Conservation (phyloP, 2,329 filamentous ascomycete species). For the Fusarium chaquense region DNA sequence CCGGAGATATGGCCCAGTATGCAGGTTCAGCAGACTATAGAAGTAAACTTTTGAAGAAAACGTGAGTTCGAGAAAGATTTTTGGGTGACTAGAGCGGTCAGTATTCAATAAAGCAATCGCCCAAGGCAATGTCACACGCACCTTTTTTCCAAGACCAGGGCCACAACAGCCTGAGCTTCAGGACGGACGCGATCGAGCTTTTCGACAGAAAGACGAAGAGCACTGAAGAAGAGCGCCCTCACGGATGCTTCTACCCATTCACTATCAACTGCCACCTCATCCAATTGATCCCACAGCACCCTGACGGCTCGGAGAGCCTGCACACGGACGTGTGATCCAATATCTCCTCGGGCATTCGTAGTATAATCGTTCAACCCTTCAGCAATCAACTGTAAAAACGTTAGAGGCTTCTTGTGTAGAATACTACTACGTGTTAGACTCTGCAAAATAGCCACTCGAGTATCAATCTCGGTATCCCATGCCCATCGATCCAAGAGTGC, state of each 20-base stretch:
- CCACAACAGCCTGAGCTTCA: constrained; percentile 69
- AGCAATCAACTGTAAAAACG: constrained; percentile 61
- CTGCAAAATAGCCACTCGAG: constrained; percentile 66
- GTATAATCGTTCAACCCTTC: constrained; percentile 88
- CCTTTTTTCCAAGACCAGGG: constrained; percentile 59
- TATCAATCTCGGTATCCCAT: constrained; percentile 63
- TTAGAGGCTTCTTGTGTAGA: constrained; percentile 55
- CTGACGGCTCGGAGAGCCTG: constrained; percentile 83
- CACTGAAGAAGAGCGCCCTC: constrained; percentile 59
- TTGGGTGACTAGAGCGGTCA: constrained; percentile 50
- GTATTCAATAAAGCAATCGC: constrained; percentile 30
- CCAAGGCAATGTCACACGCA: constrained; percentile 50
- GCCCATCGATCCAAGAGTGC: constrained; percentile 67
- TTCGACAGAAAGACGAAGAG: constrained; percentile 81
- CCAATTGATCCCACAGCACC: constrained; percentile 65
- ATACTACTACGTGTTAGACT: constrained; percentile 63
- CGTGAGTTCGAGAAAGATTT: constrained; percentile 54
- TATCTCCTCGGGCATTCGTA: constrained; percentile 86
- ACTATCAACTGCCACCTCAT: constrained; percentile 3
- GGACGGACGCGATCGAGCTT: constrained; percentile 89
- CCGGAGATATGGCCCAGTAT: constrained; percentile 53
- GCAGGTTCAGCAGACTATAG: constrained; percentile 62
- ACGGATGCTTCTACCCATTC: constrained; percentile 51
- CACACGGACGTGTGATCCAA: constrained; percentile 86
- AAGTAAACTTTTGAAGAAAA: constrained; percentile 74